Evolutionary conservation across 2,329 filamentous ascomycete genomes (phyloP).

Genomic region (Nemania diffusa): DNA sequence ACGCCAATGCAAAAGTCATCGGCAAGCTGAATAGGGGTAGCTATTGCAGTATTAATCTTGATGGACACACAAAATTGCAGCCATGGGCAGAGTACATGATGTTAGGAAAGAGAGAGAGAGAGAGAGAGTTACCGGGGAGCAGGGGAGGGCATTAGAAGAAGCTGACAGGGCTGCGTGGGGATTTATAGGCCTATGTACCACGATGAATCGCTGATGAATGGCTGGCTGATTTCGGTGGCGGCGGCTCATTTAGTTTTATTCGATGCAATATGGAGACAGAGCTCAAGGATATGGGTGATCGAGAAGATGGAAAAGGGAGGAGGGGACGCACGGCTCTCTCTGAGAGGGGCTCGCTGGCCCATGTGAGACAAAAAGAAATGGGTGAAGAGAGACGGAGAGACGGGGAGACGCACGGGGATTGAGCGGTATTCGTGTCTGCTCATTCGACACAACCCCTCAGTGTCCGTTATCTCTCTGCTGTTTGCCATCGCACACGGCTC

Average conservation of each 20-base stretch:
- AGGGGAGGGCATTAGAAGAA: neutral
- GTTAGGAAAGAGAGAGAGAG: neutral
- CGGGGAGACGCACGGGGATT: neutral
- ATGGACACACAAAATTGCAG: constrained; percentile 5
- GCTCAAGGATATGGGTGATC: neutral
- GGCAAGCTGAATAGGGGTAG: neutral
- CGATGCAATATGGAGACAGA: constrained; percentile 16
- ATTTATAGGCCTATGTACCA: constrained; percentile 24
- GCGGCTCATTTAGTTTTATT: constrained; percentile 22
- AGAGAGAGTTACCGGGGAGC: neutral
- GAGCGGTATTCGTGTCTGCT: constrained; percentile 13
- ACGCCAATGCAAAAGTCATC: constrained; percentile 22
- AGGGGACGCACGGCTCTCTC: neutral
- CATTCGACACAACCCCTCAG: constrained; percentile 19
- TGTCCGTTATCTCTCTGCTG: constrained; percentile 7
- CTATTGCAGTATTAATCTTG: neutral
- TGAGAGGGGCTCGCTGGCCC: neutral
- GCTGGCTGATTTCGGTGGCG: constrained; percentile 24
- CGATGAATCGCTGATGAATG: constrained; percentile 12
- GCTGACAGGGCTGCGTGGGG: constrained; percentile 22
- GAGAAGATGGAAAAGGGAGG: constrained; percentile 7
- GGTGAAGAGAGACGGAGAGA: constrained; percentile 14
- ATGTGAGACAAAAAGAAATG: constrained; percentile 6
- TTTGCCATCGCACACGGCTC: constrained; percentile 27
- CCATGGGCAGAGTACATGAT: constrained; percentile 7